phyloP scores from a whole-genome alignment of 2,329 filamentous ascomycete genomes.

The Penicillium verrucosum region DNA sequence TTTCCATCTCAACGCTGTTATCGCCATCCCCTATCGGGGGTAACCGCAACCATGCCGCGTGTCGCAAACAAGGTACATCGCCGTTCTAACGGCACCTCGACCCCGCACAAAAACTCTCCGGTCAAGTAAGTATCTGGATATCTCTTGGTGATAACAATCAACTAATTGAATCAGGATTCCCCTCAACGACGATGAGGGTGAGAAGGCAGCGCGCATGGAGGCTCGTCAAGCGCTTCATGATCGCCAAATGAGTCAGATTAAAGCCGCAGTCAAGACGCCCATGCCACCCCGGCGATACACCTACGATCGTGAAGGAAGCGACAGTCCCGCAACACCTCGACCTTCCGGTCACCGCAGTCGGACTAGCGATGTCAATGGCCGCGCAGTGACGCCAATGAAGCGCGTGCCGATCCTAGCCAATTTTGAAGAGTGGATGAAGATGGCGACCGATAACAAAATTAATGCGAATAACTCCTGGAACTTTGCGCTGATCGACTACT shows the following conservation, averaged over 20 bases:
- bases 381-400: conserved; percentile 90
- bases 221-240: conserved; percentile 86
- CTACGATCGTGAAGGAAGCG: conserved; percentile 37
- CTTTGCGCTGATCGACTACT: conserved; percentile 99
- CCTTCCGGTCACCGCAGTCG: conserved; percentile 35
- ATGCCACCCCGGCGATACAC: conserved; percentile 42
- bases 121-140: conserved; percentile 43
- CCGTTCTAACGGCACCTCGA: conserved; percentile 47
- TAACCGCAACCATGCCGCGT: conserved; percentile 52
- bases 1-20: conserved; percentile 12
- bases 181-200: conserved; percentile 89
- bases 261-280: conserved; percentile 61
- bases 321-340: conserved; percentile 52
- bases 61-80: conserved; percentile 49
- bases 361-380: conserved; percentile 56
- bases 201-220: conserved; percentile 84
- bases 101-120: conserved; percentile 52
- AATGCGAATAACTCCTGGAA: conserved; percentile 99
- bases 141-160: background rate
- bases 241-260: conserved; percentile 87
- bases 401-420: conserved; percentile 93
- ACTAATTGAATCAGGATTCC: conserved; percentile 64
- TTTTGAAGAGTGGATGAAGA: conserved; percentile 99
- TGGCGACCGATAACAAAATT: conserved; percentile 99
- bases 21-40: conserved; percentile 26